Base-by-base conservation (phyloP, 768 basidiomycete genomes). In the Arthromyces matolae region DNA sequence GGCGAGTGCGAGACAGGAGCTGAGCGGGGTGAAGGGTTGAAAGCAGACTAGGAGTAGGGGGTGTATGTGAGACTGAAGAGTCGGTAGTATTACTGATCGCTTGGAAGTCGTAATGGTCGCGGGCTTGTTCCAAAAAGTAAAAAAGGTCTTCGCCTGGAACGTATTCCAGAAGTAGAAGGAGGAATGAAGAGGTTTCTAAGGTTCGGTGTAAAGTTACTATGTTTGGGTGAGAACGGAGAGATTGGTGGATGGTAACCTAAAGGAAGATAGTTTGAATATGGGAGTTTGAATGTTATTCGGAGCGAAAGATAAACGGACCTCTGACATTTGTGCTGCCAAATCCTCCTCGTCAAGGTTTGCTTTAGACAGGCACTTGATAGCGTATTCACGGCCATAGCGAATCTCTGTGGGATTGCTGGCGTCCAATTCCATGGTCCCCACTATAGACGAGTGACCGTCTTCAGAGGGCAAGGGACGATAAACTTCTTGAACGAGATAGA, bases 81-180 rank as follows among this genome's bases (percentile, higher is more conserved):
- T 73, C 71, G 56, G 70, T 56, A 53, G 66, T 59, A 52, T 60
- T 60, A 32, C 67, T 64, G 20, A n/a, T n/a, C n/a, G 69, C 55
- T 50, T 78, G 72, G 9, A 76, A 71, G 47, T 85, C 83, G 65
- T 81, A 82, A 66, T 90, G 86, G 67, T 95, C 93, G 65, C 88
- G 84, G 53, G 90, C 84, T 73, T 96, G 92, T 73, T 97, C 94
- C 41, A 99, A 79, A 77, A 97, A 99, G 71, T 93, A 99, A 68
- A 93, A 99, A 55, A 98, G 75, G 67, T 99, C 95, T 68, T 96
- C 90, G 42, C 95, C 95, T 13, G 93, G 93, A 53, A 96, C 94
- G 63, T 86, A 92, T 72, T 99, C 95, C 55, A 99, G 76, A 37
- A 99, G 75, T 55, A 99, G 84, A 55, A 98, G 84, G 6, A 99